Evolutionary conservation across 1,284 basidiomycete genomes (phyloP), one percentile per base, ranked within the genome.

Genomic region (Puccinia triticina): DNA sequence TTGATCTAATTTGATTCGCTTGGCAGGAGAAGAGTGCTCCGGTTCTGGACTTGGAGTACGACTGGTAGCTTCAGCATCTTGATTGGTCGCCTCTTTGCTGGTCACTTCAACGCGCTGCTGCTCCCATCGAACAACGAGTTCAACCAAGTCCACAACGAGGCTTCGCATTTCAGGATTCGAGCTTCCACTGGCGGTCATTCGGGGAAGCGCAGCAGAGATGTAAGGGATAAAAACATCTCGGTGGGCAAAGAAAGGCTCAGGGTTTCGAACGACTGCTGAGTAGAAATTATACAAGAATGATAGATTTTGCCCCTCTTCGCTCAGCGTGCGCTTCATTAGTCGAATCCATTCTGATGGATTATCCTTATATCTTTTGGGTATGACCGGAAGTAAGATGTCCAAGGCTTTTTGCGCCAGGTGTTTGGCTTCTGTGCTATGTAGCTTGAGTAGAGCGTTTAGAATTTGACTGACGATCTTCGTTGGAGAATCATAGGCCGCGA

Each of bases 201-300:
- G 96, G 79, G 91, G 90, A 83, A 99, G 89, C 50, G 93, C 94
- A 86, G 93, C 93, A 83, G 96, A 93, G 88, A 99, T 95, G 86
- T 97, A 94, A 0, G 95, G 94, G n/a, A 99, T 91, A 87, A 99
- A 99, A 48, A 98, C 89, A 21, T 94, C 93, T 66, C 97, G 92
- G 83, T 95, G 94, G 74, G 94, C 92, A 88, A 94, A 99, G 89
- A 99, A 99, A 7, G 98, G 90, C 82, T 95, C 91, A 0, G 93
- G 91, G 84, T 99, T 95, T 83, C 95, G 93, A 83, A 95, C 92
- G 80, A 99, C 92, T 82, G 99, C 91, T 84, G 95, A 93, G 87
- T 98, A 96, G 76, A 98, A 94, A 83, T 93, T 92, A 84, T 93
- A 91, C 73, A 96, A 91, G 85, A 96, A 94, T 46, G 92, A 90